These are phyloP conservation scores for Chalciporus sp. DNA, from an alignment of 1,284 basidiomycete genomes.

Conservation along the genomic window DNA sequence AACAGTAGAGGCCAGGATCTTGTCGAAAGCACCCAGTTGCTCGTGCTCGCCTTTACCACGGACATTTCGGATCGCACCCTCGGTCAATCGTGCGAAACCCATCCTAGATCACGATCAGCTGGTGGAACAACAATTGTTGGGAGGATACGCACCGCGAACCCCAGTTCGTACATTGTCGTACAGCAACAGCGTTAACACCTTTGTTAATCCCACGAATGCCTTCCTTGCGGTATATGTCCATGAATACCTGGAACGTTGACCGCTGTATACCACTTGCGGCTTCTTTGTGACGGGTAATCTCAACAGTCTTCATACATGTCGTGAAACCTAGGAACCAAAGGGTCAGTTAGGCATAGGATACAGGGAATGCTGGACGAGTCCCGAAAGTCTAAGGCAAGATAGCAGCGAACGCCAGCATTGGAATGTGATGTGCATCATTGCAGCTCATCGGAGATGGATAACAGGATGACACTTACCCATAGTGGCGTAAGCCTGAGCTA, in stretches of 20 bases:
- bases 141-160: conserved; percentile 77
- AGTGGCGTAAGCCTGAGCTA: conserved; percentile 98
- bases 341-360: conserved; percentile 9
- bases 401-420: conserved; percentile 23
- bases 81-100: conserved; percentile 95
- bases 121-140: not conserved
- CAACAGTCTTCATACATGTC: conserved; percentile 98
- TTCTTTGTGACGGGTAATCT: conserved; percentile 97
- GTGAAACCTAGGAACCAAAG: conserved; percentile 76
- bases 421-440: conserved; percentile 16
- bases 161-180: conserved; percentile 99
- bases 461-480: conserved; percentile 75
- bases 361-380: conserved; percentile 1
- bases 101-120: conserved; percentile 58
- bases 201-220: conserved; percentile 98
- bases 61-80: conserved; percentile 76
- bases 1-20: conserved; percentile 88
- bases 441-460: conserved; percentile 1
- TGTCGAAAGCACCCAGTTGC: conserved; percentile 78
- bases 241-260: conserved; percentile 94
- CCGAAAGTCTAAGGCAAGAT: conserved; percentile 19
- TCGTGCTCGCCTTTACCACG: conserved; percentile 80
- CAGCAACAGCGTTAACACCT: conserved; percentile 98
- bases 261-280: conserved; percentile 88
- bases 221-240: conserved; percentile 91